Conservation (phyloP, 805 yeast genomes). For the Ogataea angusta region DNA sequence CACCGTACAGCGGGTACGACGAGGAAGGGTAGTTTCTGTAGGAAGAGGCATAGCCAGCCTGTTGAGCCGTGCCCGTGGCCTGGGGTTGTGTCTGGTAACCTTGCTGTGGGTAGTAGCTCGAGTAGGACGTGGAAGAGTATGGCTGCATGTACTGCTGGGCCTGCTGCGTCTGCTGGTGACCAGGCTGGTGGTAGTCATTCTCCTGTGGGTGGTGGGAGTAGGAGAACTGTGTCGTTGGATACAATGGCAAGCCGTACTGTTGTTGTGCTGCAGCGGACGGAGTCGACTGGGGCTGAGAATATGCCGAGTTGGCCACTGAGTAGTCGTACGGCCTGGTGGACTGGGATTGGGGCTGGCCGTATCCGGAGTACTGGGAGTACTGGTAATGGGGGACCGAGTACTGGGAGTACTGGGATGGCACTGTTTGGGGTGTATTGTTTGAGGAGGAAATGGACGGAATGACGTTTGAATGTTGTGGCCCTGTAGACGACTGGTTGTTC, state of each 20-base stretch:
- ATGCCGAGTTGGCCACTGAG: constrained; percentile 11
- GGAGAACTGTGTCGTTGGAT: constrained; percentile 18
- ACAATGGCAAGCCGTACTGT: constrained; percentile 19
- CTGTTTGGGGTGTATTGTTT: constrained; percentile 9
- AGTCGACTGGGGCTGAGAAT: constrained; percentile 17
- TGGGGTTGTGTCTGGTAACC: constrained; percentile 19
- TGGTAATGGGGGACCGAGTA: constrained; percentile 24
- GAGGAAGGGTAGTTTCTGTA: constrained; percentile 19
- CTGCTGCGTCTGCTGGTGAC: constrained; percentile 15
- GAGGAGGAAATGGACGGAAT: constrained; percentile 18
- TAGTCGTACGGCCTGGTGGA: constrained; percentile 21
- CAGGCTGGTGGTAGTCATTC: constrained; percentile 19
- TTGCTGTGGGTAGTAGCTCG: constrained; percentile 19
- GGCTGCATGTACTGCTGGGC: constrained; percentile 21
- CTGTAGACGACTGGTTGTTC: constrained; percentile 12
- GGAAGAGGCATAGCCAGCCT: constrained; percentile 16
- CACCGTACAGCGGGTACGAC: constrained; percentile 17
- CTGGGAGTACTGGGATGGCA: constrained; percentile 19
- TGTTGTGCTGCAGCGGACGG: constrained; percentile 15
- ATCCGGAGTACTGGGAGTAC: constrained; percentile 18
- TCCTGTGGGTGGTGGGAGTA: constrained; percentile 23
- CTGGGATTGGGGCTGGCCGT: constrained; percentile 14
- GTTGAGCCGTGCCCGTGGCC: constrained; percentile 13
- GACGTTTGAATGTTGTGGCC: constrained; percentile 14
- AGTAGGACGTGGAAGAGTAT: constrained; percentile 13